Base-by-base conservation (phyloP, 75 land plant species). In the Picea glauca region DNA sequence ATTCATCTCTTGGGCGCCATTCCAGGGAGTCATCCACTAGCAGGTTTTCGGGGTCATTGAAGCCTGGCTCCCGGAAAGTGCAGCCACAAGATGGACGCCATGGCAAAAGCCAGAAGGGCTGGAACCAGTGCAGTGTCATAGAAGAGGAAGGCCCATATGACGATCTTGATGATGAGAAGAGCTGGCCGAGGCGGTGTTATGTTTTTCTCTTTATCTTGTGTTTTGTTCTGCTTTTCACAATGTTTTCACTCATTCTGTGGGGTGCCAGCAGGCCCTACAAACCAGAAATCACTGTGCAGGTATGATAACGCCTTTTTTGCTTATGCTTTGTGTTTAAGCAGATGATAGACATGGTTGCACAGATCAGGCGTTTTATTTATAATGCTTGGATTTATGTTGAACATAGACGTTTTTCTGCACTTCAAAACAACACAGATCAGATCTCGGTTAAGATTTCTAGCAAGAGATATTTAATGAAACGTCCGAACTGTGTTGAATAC, bases 1-100 rank as follows among this genome's bases (percentile, higher is more conserved):
- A 81, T 73, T 91, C 91, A 80, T 90, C 94, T 77, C 68, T 88
- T 21, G 92, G 92, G 73, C 88, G 84, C 81, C 92, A 90, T 88
- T 92, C 90, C 26, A 80, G 91, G 38, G 87, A 91, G 75, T 91
- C 94, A 46, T 90, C 94, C 76, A 78, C 91, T 61, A 83, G 82
- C 76, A 79, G 93, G 31, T 85, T 85, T 85, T 87, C 90, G 26
- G 90, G 87, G 13, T 90, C 94, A 46, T 78, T 87, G 76, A 92
- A 92, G 80, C 80, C 88, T 78, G 88, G 80, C 3, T 79, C 87
- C 11, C 50, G 86, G 33, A 87, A 87, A 77, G 61, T 77, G 76
- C 77, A 58, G 35, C 75, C 88, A 78, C 60, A 90, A 72, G 79
- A 81, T 58, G 78, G 68, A 20, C 60, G 43, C 63, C 61, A 82